phyloP scores from a whole-genome alignment of 495 filamentous ascomycete species.

The Neurospora terricola region DNA sequence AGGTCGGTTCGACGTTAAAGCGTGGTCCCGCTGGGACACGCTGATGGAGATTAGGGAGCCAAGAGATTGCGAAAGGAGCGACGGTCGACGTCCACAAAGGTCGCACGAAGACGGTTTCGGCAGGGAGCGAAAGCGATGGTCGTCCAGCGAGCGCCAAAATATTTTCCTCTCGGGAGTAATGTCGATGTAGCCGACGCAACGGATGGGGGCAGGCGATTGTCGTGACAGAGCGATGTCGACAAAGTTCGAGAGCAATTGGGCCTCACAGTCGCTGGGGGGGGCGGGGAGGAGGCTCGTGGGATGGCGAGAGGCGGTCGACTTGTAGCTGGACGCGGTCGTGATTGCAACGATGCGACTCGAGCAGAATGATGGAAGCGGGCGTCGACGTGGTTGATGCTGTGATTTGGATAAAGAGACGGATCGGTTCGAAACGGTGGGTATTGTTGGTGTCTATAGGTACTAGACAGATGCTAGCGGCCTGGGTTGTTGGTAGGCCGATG shows the following conservation, averaged over 20 bases:
- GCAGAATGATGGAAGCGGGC: background rate
- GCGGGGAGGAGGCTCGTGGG: background rate
- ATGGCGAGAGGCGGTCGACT: background rate
- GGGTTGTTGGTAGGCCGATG: background rate
- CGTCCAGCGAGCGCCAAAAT: background rate
- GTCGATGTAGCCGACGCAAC: background rate
- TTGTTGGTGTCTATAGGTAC: background rate
- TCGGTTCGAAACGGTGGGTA: background rate
- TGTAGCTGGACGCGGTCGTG: background rate
- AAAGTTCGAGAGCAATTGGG: background rate
- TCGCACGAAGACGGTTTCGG: background rate
- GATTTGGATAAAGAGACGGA: background rate
- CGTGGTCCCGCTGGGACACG: background rate
- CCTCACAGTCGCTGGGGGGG: background rate
- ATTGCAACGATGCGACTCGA: background rate
- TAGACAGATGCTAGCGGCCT: background rate
- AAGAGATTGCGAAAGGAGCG: conserved; percentile 1
- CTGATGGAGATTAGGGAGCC: background rate
- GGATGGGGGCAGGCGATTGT: background rate
- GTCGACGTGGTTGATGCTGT: background rate
- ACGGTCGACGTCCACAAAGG: background rate
- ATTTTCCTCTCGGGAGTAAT: background rate
- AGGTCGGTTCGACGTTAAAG: background rate
- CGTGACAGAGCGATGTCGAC: background rate
- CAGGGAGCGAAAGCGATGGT: background rate